Evolutionary conservation across 306 rosid genomes (phyloP).

Genomic region (Malus domestica): ASM211411v1 NC_041799.1:38967501-38968000

Average conservation of each 20-base stretch:
- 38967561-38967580: background rate
- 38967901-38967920: slow-evolving; percentile 62
- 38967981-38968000: slow-evolving; percentile 1
- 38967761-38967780: slow-evolving; percentile 4
- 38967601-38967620: slow-evolving; percentile 9
- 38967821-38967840: slow-evolving; percentile 81
- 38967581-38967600: background rate
- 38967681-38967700: slow-evolving; percentile 78
- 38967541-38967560: background rate
- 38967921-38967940: slow-evolving; percentile 80
- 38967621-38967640: slow-evolving; percentile 91
- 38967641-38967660: slow-evolving; percentile 93
- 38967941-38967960: slow-evolving; percentile 85
- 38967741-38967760: background rate
- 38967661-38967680: slow-evolving; percentile 95
- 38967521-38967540: background rate
- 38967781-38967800: slow-evolving; percentile 82
- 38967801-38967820: slow-evolving; percentile 84
- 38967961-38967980: slow-evolving; percentile 43
- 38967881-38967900: slow-evolving; percentile 50
- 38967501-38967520: background rate
- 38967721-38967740: background rate
- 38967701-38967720: slow-evolving; percentile 33
- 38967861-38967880: slow-evolving; percentile 43
- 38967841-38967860: slow-evolving; percentile 79